A percentile compares a stretch with the other conserved stretches of the same genome.
These are phyloP conservation scores for Trichophyton mentagrophytes DNA, from an alignment of 2,329 filamentous ascomycete genomes.

Conservation along the genomic window DNA sequence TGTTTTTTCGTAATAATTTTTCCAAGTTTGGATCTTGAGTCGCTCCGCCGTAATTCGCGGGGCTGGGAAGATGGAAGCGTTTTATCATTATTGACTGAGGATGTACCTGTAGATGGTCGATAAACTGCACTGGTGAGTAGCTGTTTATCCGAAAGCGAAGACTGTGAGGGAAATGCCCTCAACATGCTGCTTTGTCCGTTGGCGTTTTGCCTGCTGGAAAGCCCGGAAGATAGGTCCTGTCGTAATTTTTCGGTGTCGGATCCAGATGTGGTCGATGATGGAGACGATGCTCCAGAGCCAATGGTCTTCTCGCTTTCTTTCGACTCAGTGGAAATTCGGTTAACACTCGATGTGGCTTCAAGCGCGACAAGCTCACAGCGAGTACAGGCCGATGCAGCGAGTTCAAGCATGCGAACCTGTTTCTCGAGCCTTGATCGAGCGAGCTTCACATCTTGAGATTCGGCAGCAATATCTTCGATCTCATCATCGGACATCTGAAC, in stretches of 20 bases:
- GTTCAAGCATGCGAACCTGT: slow-evolving; percentile 13
- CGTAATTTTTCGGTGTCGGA: slow-evolving; percentile 5
- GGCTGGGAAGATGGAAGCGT: background rate
- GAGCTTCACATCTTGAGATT: slow-evolving; percentile 14
- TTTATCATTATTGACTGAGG: slow-evolving; percentile 3
- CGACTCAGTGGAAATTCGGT: slow-evolving; percentile 5
- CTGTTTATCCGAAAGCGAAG: background rate
- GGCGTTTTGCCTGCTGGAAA: background rate
- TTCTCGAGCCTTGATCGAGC: slow-evolving; percentile 7
- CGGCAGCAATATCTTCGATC: slow-evolving; percentile 17
- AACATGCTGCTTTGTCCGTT: background rate
- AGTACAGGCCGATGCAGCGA: slow-evolving; percentile 12
- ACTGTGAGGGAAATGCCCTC: slow-evolving; percentile 4
- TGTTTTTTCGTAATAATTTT: background rate
- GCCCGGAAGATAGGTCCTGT: background rate
- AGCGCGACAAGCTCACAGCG: slow-evolving; percentile 14
- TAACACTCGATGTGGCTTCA: slow-evolving; percentile 10
- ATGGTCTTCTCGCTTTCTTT: slow-evolving; percentile 3
- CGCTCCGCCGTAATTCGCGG: background rate
- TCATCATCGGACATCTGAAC: slow-evolving; percentile 21
- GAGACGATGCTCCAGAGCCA: slow-evolving; percentile 6
- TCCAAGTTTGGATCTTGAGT: background rate
- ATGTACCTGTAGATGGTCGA: background rate
- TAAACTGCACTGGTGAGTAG: background rate
- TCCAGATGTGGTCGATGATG: slow-evolving; percentile 1